Base-by-base conservation (phyloP, 1,139 yeast species). In the Entelexis paramagnoliae region DNA sequence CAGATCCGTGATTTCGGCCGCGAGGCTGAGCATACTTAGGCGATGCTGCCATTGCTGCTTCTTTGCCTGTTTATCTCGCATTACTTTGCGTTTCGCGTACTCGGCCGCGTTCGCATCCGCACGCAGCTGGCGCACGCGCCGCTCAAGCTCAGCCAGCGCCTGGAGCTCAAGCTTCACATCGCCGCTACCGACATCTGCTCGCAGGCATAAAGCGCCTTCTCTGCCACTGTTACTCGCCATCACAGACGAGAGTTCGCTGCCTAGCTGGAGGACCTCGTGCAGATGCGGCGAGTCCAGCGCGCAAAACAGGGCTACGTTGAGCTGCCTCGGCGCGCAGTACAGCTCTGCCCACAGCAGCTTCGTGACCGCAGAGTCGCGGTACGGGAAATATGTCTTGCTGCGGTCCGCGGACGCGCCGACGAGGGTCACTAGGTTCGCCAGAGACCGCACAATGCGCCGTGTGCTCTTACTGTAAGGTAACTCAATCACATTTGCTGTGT, bases 281-380 rank as follows among this genome's bases (percentile, higher is more conserved):
- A 22, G 29, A 8, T 3, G 13, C 7, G 33, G 30, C 24, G 36
- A 17, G 10, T 32, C 46, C 22, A 28, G 2, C 30, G 35, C 13
- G 30, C 42, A 29, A 19, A 7, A 16, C 2, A 35, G 24, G 5
- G 28, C 2, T 4, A 28, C 41, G 8, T 26, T 35, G 2, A 45
- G 41, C 17, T 2, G 16, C 11, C 13, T 4, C 8, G 39, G 28
- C 16, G 24, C 17, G 24, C 43, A 24, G 17, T 9, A 20, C 14
- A 46, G 36, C 29, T 11, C 11, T 2, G 8, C 14, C 51, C 46
- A 41, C 2, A 48, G 32, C 32, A 48, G 28, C 47, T 48, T 48
- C 22, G 51, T 26, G 20, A 42, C 6, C 2, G 26, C 29, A 6
- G 32, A 16, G 38, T 48, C 47, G n/a, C 51, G 39, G 26, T 34